These are phyloP conservation scores for Capillidium heterosporum DNA, from an alignment of 371 early-diverging fungal species.

Conservation along the genomic window DNA sequence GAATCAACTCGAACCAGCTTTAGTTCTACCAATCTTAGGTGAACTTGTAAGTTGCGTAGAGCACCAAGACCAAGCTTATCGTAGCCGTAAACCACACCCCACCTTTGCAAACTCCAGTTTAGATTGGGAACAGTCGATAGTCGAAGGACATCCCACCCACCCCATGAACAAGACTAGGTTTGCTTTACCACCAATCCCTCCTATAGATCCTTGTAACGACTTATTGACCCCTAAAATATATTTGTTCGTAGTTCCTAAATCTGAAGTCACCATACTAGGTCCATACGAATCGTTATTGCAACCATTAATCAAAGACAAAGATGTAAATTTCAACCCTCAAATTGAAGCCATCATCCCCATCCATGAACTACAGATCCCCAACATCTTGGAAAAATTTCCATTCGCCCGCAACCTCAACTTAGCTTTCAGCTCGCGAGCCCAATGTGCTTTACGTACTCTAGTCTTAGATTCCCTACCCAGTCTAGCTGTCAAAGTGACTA, in stretches of 20 bases:
- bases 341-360: constrained; percentile 31
- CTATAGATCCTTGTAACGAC: constrained; percentile 23
- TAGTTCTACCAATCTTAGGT: not conserved
- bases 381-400: constrained; percentile 26
- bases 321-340: constrained; percentile 7
- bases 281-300: constrained; percentile 19
- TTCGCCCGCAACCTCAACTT: constrained; percentile 22
- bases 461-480: constrained; percentile 23
- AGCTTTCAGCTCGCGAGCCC: constrained; percentile 22
- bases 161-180: constrained; percentile 54
- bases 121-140: constrained; percentile 50
- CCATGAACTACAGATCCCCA: constrained; percentile 45
- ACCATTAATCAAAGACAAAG: constrained; percentile 14
- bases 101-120: constrained; percentile 12
- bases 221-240: constrained; percentile 21
- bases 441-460: constrained; percentile 47
- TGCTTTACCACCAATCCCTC: constrained; percentile 31
- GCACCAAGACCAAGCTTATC: not conserved
- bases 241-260: constrained; percentile 27
- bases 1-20: not conserved
- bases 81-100: not conserved
- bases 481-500: constrained; percentile 34
- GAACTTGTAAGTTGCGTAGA: not conserved
- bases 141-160: constrained; percentile 61
- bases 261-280: constrained; percentile 25